Conservation (phyloP, 352 stramenopile genomes). For the Hyaloperonospora brassicae region DNA sequence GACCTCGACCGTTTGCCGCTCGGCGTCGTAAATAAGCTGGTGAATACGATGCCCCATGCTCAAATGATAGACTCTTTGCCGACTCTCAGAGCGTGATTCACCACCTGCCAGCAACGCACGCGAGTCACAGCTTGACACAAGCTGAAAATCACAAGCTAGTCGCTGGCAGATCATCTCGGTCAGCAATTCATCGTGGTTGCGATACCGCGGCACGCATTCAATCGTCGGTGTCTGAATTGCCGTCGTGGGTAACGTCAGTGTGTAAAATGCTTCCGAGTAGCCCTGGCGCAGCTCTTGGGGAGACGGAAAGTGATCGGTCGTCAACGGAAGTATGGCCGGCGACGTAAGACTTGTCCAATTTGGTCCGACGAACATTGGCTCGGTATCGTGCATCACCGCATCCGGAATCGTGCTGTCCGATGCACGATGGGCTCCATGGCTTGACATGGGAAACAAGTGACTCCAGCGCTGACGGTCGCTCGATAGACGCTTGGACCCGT, state of each 20-base stretch:
- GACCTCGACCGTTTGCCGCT: conserved; percentile 69
- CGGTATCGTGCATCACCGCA: conserved; percentile 14
- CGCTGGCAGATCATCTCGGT: conserved; percentile 81
- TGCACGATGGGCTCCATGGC: conserved; percentile 6
- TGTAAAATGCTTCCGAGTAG: conserved; percentile 82
- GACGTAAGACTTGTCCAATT: conserved; percentile 95
- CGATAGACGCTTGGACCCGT: conserved; percentile 32
- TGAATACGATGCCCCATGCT: conserved; percentile 80
- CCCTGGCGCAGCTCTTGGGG: conserved; percentile 50
- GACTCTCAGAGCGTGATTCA: conserved; percentile 14
- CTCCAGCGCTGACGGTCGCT: conserved; percentile 92
- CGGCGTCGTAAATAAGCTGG: conserved; percentile 67
- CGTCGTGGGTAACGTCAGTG: conserved; percentile 51
- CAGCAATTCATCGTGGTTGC: conserved; percentile 56
- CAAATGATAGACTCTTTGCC: conserved; percentile 45
- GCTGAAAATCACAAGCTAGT: conserved; percentile 67
- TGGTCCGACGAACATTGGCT: conserved; percentile 68
- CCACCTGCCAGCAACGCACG: conserved; percentile 23
- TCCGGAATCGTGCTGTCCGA: conserved; percentile 6
- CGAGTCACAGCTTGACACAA: conserved; percentile 42
- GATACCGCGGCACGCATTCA: conserved; percentile 50
- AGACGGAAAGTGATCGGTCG: conserved; percentile 83
- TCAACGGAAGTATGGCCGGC: conserved; percentile 89
- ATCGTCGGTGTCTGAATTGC: conserved; percentile 21
- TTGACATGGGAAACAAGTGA: conserved; percentile 89